Evolutionary conservation across 257 asterid genomes (phyloP).

Genomic region (Verbena officinalis): DNA sequence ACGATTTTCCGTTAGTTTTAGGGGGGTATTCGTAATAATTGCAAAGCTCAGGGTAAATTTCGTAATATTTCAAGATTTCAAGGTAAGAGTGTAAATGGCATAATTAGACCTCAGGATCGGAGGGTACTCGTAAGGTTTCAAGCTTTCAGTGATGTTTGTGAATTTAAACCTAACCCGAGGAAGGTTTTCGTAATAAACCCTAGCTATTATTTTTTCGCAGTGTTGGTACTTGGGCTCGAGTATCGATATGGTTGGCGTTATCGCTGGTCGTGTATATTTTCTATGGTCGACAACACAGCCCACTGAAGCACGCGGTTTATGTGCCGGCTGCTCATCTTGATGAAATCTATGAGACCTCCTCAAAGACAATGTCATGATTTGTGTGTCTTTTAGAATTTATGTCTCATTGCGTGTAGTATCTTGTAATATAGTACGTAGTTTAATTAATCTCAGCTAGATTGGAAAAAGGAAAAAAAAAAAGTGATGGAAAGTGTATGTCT

Average conservation of each 20-base stretch:
- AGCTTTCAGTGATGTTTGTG: no score
- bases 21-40: no score
- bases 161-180: no score
- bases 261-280: constrained; percentile 59
- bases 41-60: no score
- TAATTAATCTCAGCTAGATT: not conserved
- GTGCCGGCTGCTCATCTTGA: constrained; percentile 85
- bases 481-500: not conserved
- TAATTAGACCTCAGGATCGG: no score
- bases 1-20: no score
- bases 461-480: not conserved
- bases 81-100: no score
- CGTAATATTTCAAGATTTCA: no score
- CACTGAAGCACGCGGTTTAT: constrained; percentile 72
- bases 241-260: constrained; percentile 70
- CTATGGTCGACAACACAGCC: constrained; percentile 77
- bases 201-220: constrained; percentile 33
- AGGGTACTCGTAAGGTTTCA: no score
- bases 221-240: constrained; percentile 79
- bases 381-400: not conserved
- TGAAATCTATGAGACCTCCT: constrained; percentile 69
- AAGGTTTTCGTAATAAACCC: no score
- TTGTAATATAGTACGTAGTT: constrained; percentile 11
- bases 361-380: constrained; percentile 34
- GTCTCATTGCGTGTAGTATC: no score